A percentile compares a stretch with the other conserved stretches of the same genome.
Conservation (phyloP, 768 basidiomycete genomes). For the Pilatotrama ljubarskyi region DNA sequence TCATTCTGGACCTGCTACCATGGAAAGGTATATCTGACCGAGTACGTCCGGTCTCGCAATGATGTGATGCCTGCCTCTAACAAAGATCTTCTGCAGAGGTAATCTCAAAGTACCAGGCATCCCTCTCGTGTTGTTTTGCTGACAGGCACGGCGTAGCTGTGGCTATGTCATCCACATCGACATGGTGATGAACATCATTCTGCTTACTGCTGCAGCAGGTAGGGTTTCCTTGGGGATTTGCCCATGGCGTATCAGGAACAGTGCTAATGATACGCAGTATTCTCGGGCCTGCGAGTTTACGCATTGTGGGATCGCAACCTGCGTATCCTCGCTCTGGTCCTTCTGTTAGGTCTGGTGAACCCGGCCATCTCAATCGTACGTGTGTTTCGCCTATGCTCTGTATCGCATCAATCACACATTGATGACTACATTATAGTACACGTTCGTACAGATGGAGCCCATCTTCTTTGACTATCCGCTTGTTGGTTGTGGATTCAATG, state of each 20-base stretch:
- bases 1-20: not conserved
- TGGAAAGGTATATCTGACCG: not conserved
- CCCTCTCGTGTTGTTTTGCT: too few relatives aligned
- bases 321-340: not conserved
- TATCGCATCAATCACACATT: not conserved
- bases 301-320: not conserved
- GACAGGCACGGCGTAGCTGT: too few relatives aligned
- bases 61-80: too few relatives aligned
- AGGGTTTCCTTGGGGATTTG: not conserved
- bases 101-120: too few relatives aligned
- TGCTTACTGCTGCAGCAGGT: not conserved
- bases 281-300: not conserved
- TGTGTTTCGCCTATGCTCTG: too few relatives aligned
- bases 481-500: not conserved
- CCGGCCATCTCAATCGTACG: not conserved
- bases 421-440: not conserved
- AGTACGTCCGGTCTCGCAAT: too few relatives aligned
- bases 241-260: not conserved
- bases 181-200: not conserved
- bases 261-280: not conserved
- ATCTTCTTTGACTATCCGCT: not conserved
- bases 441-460: not conserved
- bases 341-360: not conserved
- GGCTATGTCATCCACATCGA: not conserved
- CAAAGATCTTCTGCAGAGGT: not conserved